Conservation (phyloP, 352 stramenopile species). For the Phytophthora brassicae region DNA sequence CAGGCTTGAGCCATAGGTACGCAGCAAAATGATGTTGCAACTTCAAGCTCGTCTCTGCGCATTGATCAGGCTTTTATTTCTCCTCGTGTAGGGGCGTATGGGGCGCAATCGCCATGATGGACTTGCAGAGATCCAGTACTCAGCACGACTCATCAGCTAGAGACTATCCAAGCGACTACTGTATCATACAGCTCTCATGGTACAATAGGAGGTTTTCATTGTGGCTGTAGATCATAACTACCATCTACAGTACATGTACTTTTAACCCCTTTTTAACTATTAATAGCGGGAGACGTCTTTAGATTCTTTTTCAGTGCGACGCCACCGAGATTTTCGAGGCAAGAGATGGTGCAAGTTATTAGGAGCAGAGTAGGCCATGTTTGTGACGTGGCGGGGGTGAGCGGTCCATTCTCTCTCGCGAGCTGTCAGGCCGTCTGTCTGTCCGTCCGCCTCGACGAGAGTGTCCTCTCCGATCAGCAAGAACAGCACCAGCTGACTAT, state of each 20-base stretch:
- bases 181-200: too few species aligned
- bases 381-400: constrained; percentile 26
- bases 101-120: constrained; percentile 21
- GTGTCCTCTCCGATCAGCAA: constrained; percentile 37
- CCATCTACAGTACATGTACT: too few species aligned
- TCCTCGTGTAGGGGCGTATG: constrained; percentile 7
- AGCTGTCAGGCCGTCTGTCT: constrained; percentile 23
- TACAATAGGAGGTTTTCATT: too few species aligned
- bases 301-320: not conserved
- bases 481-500: constrained; percentile 40
- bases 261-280: too few species aligned
- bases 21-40: not conserved
- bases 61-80: constrained; percentile 27
- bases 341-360: constrained; percentile 17
- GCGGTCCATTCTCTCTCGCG: constrained; percentile 23
- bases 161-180: constrained; percentile 19
- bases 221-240: too few species aligned
- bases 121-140: constrained; percentile 29
- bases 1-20: too few species aligned
- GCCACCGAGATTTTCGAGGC: constrained; percentile 1
- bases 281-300: not conserved
- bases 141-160: constrained; percentile 25
- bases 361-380: constrained; percentile 12
- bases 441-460: constrained; percentile 24
- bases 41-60: constrained; percentile 30